phyloP scores from a whole-genome alignment of 108 stramenopile species.

The Nitzschia inconspicua region DNA sequence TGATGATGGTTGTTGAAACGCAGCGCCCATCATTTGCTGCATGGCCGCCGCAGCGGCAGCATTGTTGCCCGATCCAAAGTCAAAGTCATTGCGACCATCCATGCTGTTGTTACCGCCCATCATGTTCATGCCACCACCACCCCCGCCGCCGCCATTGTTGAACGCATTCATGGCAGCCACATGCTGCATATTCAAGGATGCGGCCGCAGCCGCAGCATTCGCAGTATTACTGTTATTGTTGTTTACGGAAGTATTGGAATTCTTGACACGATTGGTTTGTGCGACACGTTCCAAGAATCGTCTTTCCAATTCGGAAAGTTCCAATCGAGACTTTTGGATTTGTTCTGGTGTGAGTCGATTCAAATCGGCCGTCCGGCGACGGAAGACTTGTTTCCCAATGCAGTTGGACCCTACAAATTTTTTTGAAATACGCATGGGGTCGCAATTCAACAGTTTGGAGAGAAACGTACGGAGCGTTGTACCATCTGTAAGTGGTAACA shows the following conservation, averaged over 20 bases:
- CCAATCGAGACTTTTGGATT: conserved; percentile 75
- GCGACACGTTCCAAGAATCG: conserved; percentile 91
- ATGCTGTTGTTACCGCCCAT: not conserved
- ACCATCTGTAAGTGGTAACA: conserved; percentile 91
- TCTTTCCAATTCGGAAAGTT: conserved; percentile 85
- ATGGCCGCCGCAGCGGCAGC: not conserved
- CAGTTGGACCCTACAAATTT: conserved; percentile 97
- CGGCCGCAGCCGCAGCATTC: not conserved
- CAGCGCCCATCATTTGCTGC: conserved; percentile 2
- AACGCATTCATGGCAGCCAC: not conserved
- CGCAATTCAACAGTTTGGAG: conserved; percentile 93
- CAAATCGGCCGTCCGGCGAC: conserved; percentile 81
- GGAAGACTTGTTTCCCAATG: conserved; percentile 96
- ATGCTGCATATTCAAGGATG: too few species aligned
- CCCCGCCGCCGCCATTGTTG: conserved; percentile 3
- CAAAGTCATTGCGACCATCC: not conserved
- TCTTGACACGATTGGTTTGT: conserved; percentile 90
- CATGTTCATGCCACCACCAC: conserved; percentile 20
- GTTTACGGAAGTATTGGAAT: conserved; percentile 7
- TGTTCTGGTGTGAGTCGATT: conserved; percentile 86
- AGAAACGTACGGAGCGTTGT: conserved; percentile 95
- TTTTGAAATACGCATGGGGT: conserved; percentile 99
- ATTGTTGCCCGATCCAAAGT: not conserved
- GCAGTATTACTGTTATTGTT: not conserved
- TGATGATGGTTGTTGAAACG: too few species aligned